Evolutionary conservation across 176 grass and related monocot genomes (phyloP), one percentile per base, ranked within the genome.

Genomic region (Cenchrus americanus): DNA sequence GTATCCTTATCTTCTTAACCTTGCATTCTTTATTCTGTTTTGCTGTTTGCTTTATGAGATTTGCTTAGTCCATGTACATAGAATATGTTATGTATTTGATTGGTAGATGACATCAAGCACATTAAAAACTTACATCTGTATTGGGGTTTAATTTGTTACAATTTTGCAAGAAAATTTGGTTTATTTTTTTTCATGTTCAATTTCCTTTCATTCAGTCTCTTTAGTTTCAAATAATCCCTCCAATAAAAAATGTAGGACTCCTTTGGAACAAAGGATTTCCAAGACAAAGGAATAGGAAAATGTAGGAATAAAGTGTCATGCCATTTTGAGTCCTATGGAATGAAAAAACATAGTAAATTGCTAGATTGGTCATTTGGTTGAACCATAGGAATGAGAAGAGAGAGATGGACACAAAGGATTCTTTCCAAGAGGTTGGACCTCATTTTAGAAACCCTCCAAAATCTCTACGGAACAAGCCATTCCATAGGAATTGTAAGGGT

Each of bases 1-100:
- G 87, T 99, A 99, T 99, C 96, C 96, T 89, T 27, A 26, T 62
- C 8, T 71, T 80, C 61, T 87, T 79, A 13, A 15, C 32, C n/a
- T 66, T 79, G 30, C 62, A 62, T 61, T 54, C 15, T 67, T 77
- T 82, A 15, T 78, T 30, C 15, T 58, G 11, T 47, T 60, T 73
- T 75, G 65, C 4, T 81, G 3, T 51, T 24, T 82, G 6, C 23
- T 8, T 75, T 50, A 5, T 61, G 53, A 79, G 3, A 23, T 67
- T 86, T 82, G 7, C 41, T 77, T 62, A 61, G n/a, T 76, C 62
- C 43, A 81, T 69, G 12, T 17, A 76, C 6, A 22, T 10, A 51
- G 12, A 24, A 27, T 84, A 32, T 48, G 4, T 6, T 60, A 62
- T 26, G 6, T 19, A 73, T 48, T 71, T 71, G 14, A 72, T 78